Base-by-base conservation (phyloP, 1,284 basidiomycete species). In the Sanghuangporus baumii region DNA sequence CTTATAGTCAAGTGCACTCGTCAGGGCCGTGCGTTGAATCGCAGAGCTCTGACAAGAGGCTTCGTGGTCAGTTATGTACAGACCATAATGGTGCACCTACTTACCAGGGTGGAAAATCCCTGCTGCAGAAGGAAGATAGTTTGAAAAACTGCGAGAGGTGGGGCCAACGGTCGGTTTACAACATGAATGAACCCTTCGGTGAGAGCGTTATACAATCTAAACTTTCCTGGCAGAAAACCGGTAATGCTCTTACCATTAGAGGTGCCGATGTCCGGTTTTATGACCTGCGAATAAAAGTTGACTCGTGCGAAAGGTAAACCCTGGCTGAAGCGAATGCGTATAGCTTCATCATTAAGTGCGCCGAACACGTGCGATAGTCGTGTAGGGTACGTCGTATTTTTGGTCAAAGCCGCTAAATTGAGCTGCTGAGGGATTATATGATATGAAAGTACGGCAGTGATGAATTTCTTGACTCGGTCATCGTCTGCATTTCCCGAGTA, bases 321-420 rank as follows among this genome's bases (percentile, higher is more conserved):
- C 1, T 69, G 73, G 63, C 78, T 71, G n/a, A 88, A 74, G 46
- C 79, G 79, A 61, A 91, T 69, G 46, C 89, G 81, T 59, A 84
- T 74, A 16, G 82, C 76, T 57, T 86, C 73, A 9, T 80, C 79
- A 63, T 80, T 85, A 57, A 82, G 73, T 11, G 78, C 79, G 8
- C 82, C 81, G 64, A 83, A 78, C 8, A 75, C 71, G 20, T 85
- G 76, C 36, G 76, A 75, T 52, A 91, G 76, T 48, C 78, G 76
- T 2, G 87, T 88, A 5, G 82, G 77, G 59, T 82, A 79, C 0
- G 87, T 88, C 11, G 79, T 79, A 73, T 89, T 89, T 67, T 78
- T 75, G 5, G 78, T 78, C 18, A 90, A 77, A 18, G 78, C 72
- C 36, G 67, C 66, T 0, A 73, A 70, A 51, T 75, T 72, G 57